phyloP scores from a whole-genome alignment of 1,284 basidiomycete genomes.

The Microbotryomycetes sp. region DNA sequence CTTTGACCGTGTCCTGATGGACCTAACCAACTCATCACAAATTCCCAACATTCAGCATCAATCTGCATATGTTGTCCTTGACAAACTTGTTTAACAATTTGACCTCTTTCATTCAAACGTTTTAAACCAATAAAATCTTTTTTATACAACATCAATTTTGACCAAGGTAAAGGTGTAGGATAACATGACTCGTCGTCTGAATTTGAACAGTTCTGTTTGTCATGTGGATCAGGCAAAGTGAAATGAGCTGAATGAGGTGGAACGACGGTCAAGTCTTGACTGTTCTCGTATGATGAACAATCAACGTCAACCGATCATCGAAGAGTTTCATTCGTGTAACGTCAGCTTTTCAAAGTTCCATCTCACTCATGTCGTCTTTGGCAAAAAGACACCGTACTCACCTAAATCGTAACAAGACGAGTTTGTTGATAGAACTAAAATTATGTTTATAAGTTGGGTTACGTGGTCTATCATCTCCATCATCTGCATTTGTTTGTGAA shows the following conservation, averaged over 20 bases:
- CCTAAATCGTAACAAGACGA: constrained; percentile 45
- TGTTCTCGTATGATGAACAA: no score
- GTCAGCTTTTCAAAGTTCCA: no score
- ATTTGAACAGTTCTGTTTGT: constrained; percentile 10
- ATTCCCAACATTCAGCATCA: constrained; percentile 51
- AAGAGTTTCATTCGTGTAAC: no score
- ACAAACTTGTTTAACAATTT: constrained; percentile 61
- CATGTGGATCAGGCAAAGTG: constrained; percentile 35
- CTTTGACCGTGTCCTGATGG: no score
- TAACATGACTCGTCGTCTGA: constrained; percentile 34
- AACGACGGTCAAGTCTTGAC: constrained; percentile 65
- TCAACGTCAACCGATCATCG: no score
- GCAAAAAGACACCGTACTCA: constrained; percentile 36
- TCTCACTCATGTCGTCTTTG: no score
- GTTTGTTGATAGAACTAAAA: constrained; percentile 42
- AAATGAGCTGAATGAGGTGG: constrained; percentile 45
- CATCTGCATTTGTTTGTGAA: neutral
- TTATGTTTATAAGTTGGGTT: constrained; percentile 59
- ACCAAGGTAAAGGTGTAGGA: constrained; percentile 58
- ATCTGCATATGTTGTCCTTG: constrained; percentile 80
- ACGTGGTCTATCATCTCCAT: constrained; percentile 39
- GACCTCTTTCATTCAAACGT: constrained; percentile 62
- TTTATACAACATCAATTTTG: constrained; percentile 64
- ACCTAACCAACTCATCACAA: constrained; percentile 9
- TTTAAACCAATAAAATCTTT: constrained; percentile 86